Conservation (phyloP, 1,284 basidiomycete species). For the Trichosporon coremiiforme region DNA sequence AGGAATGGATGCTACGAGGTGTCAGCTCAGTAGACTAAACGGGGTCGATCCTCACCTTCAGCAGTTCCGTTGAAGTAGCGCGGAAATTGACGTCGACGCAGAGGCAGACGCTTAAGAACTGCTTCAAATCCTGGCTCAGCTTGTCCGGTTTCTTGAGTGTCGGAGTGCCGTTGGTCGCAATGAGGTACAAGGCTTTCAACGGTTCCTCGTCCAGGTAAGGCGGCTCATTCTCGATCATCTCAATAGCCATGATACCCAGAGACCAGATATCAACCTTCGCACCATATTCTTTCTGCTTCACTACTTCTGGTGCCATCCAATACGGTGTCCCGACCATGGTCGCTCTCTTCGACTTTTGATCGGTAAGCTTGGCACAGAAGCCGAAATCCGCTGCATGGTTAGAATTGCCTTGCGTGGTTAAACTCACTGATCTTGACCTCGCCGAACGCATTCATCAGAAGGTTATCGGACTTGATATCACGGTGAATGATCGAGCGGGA, state of each 20-base stretch:
- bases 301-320: constrained; percentile 99
- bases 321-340: constrained; percentile 99
- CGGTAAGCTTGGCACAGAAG: constrained; percentile 96
- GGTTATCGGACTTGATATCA: constrained; percentile 98
- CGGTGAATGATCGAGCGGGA: constrained; percentile 95
- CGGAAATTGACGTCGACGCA: constrained; percentile 96
- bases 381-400: constrained; percentile 84
- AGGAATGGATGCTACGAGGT: constrained; percentile 50
- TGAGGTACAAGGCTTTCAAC: constrained; percentile 92
- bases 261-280: constrained; percentile 99
- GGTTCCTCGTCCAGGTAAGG: constrained; percentile 98
- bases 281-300: constrained; percentile 98
- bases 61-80: constrained; percentile 86
- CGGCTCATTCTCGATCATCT: constrained; percentile 99
- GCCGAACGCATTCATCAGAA: constrained; percentile 86
- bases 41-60: constrained; percentile 64
- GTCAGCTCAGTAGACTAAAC: neutral
- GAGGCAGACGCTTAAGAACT: constrained; percentile 92
- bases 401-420: neutral
- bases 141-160: constrained; percentile 95
- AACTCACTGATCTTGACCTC: constrained; percentile 89
- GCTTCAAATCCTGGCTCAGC: constrained; percentile 87
- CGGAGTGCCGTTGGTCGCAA: constrained; percentile 96
- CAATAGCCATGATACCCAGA: constrained; percentile 97
- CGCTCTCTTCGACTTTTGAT: constrained; percentile 96